Base-by-base conservation (phyloP, 1,284 basidiomycete genomes). In the Vanrija humicola region DNA sequence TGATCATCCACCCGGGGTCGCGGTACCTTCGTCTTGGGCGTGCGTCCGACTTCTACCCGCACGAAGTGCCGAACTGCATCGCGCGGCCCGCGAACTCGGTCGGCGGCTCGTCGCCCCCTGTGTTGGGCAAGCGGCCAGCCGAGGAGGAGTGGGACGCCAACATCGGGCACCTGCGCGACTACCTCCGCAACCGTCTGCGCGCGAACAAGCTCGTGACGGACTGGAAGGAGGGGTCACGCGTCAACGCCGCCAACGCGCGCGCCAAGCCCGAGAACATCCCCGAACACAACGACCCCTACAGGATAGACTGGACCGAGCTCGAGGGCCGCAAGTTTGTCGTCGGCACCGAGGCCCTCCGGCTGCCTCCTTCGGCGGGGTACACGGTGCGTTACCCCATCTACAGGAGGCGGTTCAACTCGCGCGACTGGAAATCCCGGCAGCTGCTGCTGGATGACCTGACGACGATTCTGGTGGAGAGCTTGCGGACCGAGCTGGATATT, bases 1-100 rank as follows among this genome's bases (percentile, higher is more conserved):
- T 99, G 55, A 87, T 99, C 39, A 89, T 99, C 54, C 96, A 99
- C 68, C 92, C 90, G 2, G 96, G 96, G 23, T 94, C 93, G 2
- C 83, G 89, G 26, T 87, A 81, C 67, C 78, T 97, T 38, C 86
- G 92, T 26, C 85, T 99, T 46, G 96, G 96, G 25, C 84, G 85
- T 66, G 92, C 94, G 0, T 89, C 86, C n/a, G 93, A 97, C 52
- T 74, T 70, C 46, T 73, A 77, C 52, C 76, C 76, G 1, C 64
- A 73, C 49, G 71, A 76, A 54, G 59, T 76, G 8, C 74, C 73
- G 1, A 74, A 75, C 50, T 76, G 74, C 53, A 77, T 77, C 18
- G 74, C 72, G 46, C 64, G 67, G 55, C 64, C 64, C 1, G 50
- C 43, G 6, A 61, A 50, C 9, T 53, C 55, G 0, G 47, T 56